These are phyloP conservation scores for Debaryomyces sp. DNA, from an alignment of 1,139 yeast species.

Conservation along the genomic window DNA sequence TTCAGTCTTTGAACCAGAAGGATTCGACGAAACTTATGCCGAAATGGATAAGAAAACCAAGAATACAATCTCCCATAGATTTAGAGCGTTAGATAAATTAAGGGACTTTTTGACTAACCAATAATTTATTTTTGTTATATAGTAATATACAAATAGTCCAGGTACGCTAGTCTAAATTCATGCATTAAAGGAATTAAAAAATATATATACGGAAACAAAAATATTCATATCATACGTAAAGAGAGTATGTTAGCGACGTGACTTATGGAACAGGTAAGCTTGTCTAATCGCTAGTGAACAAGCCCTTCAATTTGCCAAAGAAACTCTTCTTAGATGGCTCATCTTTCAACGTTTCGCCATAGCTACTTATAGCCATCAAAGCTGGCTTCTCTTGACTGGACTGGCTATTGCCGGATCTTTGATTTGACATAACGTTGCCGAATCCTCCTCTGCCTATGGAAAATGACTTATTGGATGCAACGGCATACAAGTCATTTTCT, in stretches of 20 bases:
- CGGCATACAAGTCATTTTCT: constrained; percentile 36
- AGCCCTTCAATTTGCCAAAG: constrained; percentile 33
- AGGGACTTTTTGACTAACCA: constrained; percentile 51
- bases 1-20: constrained; percentile 81
- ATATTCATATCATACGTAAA: neutral
- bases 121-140: constrained; percentile 10
- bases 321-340: constrained; percentile 29
- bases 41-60: constrained; percentile 80
- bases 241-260: neutral
- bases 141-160: neutral
- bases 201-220: constrained; percentile 1
- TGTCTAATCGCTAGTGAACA: constrained; percentile 19
- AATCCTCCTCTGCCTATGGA: constrained; percentile 53
- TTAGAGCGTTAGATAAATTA: constrained; percentile 74
- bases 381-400: constrained; percentile 10
- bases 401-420: constrained; percentile 14
- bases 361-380: constrained; percentile 30
- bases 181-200: constrained; percentile 1
- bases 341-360: constrained; percentile 19
- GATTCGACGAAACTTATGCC: constrained; percentile 77
- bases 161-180: constrained; percentile 1
- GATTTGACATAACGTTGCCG: constrained; percentile 43
- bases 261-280: neutral
- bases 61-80: constrained; percentile 85
- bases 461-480: constrained; percentile 42